These are phyloP conservation scores for Uronychia setigera DNA, from an alignment of 73 alveolate genomes.

Conservation along the genomic window DNA sequence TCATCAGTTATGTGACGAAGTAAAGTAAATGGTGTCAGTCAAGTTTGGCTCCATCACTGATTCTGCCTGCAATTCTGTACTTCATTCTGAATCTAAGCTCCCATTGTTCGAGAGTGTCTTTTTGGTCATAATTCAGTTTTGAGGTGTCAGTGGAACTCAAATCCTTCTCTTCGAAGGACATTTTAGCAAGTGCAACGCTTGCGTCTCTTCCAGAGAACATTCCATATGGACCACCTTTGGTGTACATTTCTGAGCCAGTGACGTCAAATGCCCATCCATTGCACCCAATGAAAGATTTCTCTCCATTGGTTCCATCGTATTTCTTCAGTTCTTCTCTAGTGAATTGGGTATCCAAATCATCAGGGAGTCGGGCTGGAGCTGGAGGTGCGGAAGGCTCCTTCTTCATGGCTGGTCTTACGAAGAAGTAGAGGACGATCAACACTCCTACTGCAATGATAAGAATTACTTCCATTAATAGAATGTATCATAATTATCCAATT, in stretches of 20 bases:
- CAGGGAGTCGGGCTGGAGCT: conserved; percentile 1
- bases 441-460: not conserved
- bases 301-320: conserved; percentile 23
- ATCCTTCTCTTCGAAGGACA: conserved; percentile 35
- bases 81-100: not conserved
- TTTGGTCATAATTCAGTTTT: not conserved
- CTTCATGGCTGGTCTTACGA: not conserved
- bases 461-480: not conserved
- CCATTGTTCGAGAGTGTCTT: conserved; percentile 18
- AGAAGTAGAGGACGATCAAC: not conserved
- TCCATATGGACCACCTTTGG: conserved; percentile 42
- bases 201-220: conserved; percentile 71
- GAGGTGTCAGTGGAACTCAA: conserved; percentile 10
- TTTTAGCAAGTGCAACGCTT: conserved; percentile 58
- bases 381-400: not conserved
- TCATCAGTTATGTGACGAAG: not conserved
- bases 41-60: not conserved
- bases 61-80: conserved; percentile 5
- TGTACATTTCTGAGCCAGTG: conserved; percentile 30
- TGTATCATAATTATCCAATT: not conserved
- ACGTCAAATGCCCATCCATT: conserved; percentile 59
- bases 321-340: conserved; percentile 28
- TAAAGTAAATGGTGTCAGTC: not conserved
- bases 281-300: conserved; percentile 9
- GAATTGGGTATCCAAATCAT: conserved; percentile 3